A percentile compares a stretch with the other conserved stretches of the same genome.
Conservation (phyloP, 768 basidiomycete genomes). For the Lactarius trivialis region DNA sequence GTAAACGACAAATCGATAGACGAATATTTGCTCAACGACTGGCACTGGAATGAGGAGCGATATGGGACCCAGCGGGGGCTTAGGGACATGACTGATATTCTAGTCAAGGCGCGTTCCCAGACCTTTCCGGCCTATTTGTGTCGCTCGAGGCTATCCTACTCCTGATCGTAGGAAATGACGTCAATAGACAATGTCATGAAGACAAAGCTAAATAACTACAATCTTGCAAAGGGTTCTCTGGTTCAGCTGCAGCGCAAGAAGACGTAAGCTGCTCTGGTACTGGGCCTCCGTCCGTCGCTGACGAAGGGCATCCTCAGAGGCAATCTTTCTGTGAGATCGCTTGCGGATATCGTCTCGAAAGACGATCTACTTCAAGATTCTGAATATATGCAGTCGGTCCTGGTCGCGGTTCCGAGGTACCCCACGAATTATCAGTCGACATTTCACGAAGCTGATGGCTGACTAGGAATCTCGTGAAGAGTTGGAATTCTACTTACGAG, state of each 20-base stretch:
- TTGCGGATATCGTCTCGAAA: slow-evolving; percentile 77
- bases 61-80: slow-evolving; percentile 81
- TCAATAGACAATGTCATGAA: slow-evolving; percentile 95
- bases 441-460: background rate
- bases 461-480: slow-evolving; percentile 69
- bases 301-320: slow-evolving; percentile 46
- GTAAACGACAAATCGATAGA: slow-evolving; percentile 78
- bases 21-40: slow-evolving; percentile 68
- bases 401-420: slow-evolving; percentile 94
- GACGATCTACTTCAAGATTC: slow-evolving; percentile 82
- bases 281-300: slow-evolving; percentile 12
- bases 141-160: slow-evolving; percentile 12
- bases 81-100: slow-evolving; percentile 74
- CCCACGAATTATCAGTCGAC: slow-evolving; percentile 22
- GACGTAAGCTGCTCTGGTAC: slow-evolving; percentile 47
- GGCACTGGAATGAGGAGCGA: slow-evolving; percentile 92
- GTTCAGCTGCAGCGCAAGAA: slow-evolving; percentile 92
- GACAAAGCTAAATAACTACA: slow-evolving; percentile 85
- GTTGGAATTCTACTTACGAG: slow-evolving; percentile 89
- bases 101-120: slow-evolving; percentile 64
- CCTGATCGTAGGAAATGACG: slow-evolving; percentile 67
- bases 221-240: slow-evolving; percentile 87
- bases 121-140: slow-evolving; percentile 1
- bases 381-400: slow-evolving; percentile 87
- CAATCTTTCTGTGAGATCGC: slow-evolving; percentile 85